phyloP scores from a whole-genome alignment of 116 monocot species.

The Zostera marina region DNA sequence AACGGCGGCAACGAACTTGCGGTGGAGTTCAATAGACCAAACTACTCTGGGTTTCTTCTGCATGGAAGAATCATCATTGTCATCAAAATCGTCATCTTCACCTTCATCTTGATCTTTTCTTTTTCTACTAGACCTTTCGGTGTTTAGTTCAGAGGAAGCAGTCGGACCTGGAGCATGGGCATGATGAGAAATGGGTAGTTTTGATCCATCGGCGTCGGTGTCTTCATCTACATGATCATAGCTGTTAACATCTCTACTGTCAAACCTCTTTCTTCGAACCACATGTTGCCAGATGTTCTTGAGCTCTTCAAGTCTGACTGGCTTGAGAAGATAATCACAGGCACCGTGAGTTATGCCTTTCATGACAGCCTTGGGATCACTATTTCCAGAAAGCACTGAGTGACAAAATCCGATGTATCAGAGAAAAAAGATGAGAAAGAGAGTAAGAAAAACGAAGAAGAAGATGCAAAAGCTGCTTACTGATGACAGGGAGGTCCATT shows the following conservation, averaged over 20 bases:
- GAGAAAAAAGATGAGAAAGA: no score
- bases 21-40: slow-evolving; percentile 82
- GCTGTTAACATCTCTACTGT: slow-evolving; percentile 15
- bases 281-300: slow-evolving; percentile 97
- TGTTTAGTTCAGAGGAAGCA: no score
- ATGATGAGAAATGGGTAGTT: no score
- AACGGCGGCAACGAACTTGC: slow-evolving; percentile 84
- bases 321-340: slow-evolving; percentile 81
- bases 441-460: no score
- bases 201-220: no score
- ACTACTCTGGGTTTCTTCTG: slow-evolving; percentile 92
- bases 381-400: slow-evolving; percentile 77
- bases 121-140: slow-evolving; percentile 21
- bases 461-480: slow-evolving; percentile 14
- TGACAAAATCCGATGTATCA: no score
- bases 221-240: slow-evolving; percentile 21
- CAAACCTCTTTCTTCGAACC: slow-evolving; percentile 49
- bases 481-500: slow-evolving; percentile 94
- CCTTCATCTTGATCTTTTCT: slow-evolving; percentile 74
- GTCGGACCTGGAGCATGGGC: no score
- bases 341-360: slow-evolving; percentile 93
- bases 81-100: slow-evolving; percentile 36
- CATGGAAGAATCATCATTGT: slow-evolving; percentile 39
- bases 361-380: slow-evolving; percentile 77
- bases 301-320: slow-evolving; percentile 77